Evolutionary conservation across 1,284 basidiomycete genomes (phyloP), one percentile per base, ranked within the genome.

Genomic region (Rhodotorula mucilaginosa): DNA sequence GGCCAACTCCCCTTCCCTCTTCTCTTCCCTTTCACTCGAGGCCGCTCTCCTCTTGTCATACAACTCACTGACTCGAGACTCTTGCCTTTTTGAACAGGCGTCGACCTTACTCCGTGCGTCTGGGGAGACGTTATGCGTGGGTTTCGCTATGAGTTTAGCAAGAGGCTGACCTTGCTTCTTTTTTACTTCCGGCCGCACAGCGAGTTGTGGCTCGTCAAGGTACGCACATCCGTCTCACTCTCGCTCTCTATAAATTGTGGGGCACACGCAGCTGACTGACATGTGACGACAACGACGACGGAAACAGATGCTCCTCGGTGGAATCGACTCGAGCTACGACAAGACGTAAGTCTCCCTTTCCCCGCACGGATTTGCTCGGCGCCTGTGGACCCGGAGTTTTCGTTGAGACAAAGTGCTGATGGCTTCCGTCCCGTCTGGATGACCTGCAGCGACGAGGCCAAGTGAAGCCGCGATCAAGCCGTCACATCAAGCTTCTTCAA

Each of bases 141-240:
- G 21, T n/a, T n/a, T 12, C 49, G n/a, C 44, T 29, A 1, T 18
- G 0, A n/a, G 5, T 10, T 44, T 13, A 13, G 39, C 39, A 12
- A 44, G 8, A n/a, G 19, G 29, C 34, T 29, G 21, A 46, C 19
- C 5, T 31, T 58, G 26, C 19, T 15, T 1, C 8, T 10, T 6
- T 12, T 39, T n/a, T 48, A 44, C 0, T 6, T 7, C n/a, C 8
- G 3, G 34, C 6, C 3, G 19, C 8, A 47, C 29, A 65, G 56
- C 62, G 57, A 59, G 26, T 48, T 48, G 16, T 65, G 60, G 60
- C 49, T 67, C 16, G 66, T 67, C 60, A 67, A 67, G 65, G 51
- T 62, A 10, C 1, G 44, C 16, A 5, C 15, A 7, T 1, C 4
- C 18, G 0, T 34, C 58, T 29, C 12, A 29, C 29, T 56, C 12